These are phyloP conservation scores for Alternaria hordeiaustralica DNA, from an alignment of 2,329 filamentous ascomycete genomes.

Conservation along the genomic window DNA sequence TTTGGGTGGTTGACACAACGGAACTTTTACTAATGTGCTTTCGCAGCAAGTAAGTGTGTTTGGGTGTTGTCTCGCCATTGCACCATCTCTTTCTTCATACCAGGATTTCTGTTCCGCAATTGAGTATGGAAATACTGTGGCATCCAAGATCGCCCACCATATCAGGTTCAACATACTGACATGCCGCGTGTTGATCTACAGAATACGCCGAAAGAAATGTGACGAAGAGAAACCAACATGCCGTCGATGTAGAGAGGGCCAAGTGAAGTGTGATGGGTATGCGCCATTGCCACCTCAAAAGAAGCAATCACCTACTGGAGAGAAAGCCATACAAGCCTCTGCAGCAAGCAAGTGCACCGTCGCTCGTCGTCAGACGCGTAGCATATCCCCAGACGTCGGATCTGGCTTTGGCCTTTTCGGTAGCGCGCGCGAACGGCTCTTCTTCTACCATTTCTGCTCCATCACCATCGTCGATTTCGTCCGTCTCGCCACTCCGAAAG, in stretches of 20 bases:
- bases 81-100: not conserved
- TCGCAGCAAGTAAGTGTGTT: conserved; percentile 9
- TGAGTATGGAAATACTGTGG: not conserved
- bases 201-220: conserved; percentile 16
- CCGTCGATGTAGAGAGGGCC: conserved; percentile 9
- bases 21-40: not conserved
- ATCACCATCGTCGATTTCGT: conserved; percentile 14
- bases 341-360: not conserved
- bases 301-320: not conserved
- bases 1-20: not conserved
- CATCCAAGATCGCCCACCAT: not conserved
- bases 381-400: not conserved
- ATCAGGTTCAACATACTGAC: not conserved
- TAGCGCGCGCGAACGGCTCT: conserved; percentile 1
- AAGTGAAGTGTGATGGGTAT: conserved; percentile 15
- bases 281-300: not conserved
- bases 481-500: conserved; percentile 8
- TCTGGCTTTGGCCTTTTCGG: conserved; percentile 1
- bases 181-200: not conserved
- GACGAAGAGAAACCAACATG: conserved; percentile 18
- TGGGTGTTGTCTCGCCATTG: not conserved
- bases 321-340: not conserved
- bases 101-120: not conserved
- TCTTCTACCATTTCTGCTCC: conserved; percentile 14
- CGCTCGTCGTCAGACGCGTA: not conserved